Base-by-base conservation (phyloP, 805 yeast species). In the Saccharomycopsis guyanensis region DNA sequence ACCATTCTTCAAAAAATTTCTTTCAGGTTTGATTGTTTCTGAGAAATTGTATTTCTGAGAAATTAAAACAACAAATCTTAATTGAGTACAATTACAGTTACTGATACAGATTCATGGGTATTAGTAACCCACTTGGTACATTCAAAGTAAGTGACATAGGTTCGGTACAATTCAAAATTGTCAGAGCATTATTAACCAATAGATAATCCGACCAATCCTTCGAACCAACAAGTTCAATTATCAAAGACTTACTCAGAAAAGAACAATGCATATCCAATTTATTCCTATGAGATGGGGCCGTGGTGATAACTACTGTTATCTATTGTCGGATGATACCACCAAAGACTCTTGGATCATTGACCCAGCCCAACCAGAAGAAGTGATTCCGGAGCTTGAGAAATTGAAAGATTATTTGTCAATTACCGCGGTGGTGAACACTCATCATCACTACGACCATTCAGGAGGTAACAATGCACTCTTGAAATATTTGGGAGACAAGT, bases 251-350 rank as follows among this genome's bases (percentile, higher is more conserved):
- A 37, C 23, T 18, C 23, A 8, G 16, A 13, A 10, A 31, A 55
- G 86, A 56, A 73, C 63, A 40, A 93, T 93, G 98, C 93, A 86
- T 56, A 74, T 93, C 47, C 72, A 77, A 55, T 66, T 82, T 25
- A 76, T 93, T 55, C 89, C 91, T 45, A 89, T 89, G 96, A 77
- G 96, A 64, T 91, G 97, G 97, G 86, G 91, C 45, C 61, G 78
- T 22, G 96, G 97, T 45, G 93, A 91, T 59, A 93, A 93, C 68
- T 93, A 89, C 65, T 74, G 89, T 56, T 93, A 93, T 61, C 62
- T 89, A 7, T 60, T 93, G 27, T 72, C 77, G 16, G 96, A 89
- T 63, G 76, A 75, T 20, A 67, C 70, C 15, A 71, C 87, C 4
- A 72, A 68, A 40, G 72, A 78, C 49, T 76, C 95, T 3, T 85